Evolutionary conservation across 345 rosid species (phyloP).

Genomic region (Moricandia moricandioides): DNA sequence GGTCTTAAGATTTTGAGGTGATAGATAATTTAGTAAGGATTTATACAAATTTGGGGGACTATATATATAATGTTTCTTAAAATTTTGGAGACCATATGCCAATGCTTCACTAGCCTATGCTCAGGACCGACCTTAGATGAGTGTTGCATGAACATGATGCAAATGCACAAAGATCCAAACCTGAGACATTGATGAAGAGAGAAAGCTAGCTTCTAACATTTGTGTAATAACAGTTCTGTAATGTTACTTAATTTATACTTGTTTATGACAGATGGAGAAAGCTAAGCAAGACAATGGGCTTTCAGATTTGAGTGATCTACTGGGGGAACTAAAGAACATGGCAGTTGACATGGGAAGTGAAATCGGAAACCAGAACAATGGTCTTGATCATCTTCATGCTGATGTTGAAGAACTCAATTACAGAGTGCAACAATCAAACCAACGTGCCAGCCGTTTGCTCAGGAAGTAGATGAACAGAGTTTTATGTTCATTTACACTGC

Average conservation of each 20-base stretch:
- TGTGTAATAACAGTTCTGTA: background rate
- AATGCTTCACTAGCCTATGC: background rate
- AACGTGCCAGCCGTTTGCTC: constrained; percentile 63
- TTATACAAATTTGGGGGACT: too few species aligned
- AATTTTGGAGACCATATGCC: background rate
- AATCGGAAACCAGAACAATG: constrained; percentile 67
- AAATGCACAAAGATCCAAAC: constrained; percentile 1
- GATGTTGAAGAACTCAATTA: constrained; percentile 68
- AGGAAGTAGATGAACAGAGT: constrained; percentile 53
- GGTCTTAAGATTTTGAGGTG: too few species aligned
- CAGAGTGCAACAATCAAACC: constrained; percentile 65
- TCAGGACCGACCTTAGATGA: background rate
- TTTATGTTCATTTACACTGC: constrained; percentile 12
- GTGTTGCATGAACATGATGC: constrained; percentile 3
- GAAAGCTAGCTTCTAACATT: background rate
- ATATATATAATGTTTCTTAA: background rate
- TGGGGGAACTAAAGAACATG: constrained; percentile 85
- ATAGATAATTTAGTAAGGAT: too few species aligned
- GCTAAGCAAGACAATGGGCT: constrained; percentile 85
- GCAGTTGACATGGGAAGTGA: constrained; percentile 93
- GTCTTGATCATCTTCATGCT: constrained; percentile 57
- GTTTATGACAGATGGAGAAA: constrained; percentile 53
- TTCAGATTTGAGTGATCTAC: constrained; percentile 67
- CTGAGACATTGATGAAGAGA: background rate
- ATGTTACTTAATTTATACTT: constrained; percentile 12